A percentile compares a stretch with the other conserved stretches of the same genome.
Evolutionary conservation across 345 rosid genomes (phyloP).

Genomic region (Hypericum androsaemum): DNA sequence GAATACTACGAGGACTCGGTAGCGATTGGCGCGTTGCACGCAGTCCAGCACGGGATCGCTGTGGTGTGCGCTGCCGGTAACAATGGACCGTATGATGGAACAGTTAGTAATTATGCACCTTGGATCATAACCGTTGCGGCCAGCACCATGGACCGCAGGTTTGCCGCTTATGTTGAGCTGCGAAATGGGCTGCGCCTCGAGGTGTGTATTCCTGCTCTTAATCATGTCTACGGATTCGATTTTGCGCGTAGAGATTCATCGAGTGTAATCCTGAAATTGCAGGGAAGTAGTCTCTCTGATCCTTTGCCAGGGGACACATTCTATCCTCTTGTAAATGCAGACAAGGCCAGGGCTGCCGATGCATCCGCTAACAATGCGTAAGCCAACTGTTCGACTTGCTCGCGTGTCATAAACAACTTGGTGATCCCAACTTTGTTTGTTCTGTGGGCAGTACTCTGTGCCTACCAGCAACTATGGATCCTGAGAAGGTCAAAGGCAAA

Average conservation of each 20-base stretch:
- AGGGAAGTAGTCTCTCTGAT: slow-evolving; percentile 38
- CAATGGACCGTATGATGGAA: not conserved
- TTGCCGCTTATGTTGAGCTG: slow-evolving; percentile 28
- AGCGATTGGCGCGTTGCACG: slow-evolving; percentile 78
- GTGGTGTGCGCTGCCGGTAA: not conserved
- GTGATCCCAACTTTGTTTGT: not conserved
- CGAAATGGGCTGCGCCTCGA: slow-evolving; percentile 27
- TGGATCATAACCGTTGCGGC: not conserved
- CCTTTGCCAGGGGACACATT: slow-evolving; percentile 22
- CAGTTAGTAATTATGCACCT: not conserved
- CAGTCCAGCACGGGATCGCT: slow-evolving; percentile 22
- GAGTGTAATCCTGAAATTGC: not conserved
- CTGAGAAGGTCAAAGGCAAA: slow-evolving; percentile 48
- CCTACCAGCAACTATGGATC: slow-evolving; percentile 51
- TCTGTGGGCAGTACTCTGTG: slow-evolving; percentile 41
- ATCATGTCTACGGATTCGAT: not conserved
- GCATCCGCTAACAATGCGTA: slow-evolving; percentile 31
- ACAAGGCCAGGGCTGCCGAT: slow-evolving; percentile 22
- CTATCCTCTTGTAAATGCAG: slow-evolving; percentile 30
- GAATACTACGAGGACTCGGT: slow-evolving; percentile 45
- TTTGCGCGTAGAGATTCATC: not conserved
- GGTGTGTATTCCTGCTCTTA: not conserved
- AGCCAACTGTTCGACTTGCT: not conserved
- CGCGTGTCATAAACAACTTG: not conserved
- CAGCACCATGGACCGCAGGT: slow-evolving; percentile 18